Conservation (phyloP, 1,139 yeast species). For the Debaryomycetaceae sp. region DNA sequence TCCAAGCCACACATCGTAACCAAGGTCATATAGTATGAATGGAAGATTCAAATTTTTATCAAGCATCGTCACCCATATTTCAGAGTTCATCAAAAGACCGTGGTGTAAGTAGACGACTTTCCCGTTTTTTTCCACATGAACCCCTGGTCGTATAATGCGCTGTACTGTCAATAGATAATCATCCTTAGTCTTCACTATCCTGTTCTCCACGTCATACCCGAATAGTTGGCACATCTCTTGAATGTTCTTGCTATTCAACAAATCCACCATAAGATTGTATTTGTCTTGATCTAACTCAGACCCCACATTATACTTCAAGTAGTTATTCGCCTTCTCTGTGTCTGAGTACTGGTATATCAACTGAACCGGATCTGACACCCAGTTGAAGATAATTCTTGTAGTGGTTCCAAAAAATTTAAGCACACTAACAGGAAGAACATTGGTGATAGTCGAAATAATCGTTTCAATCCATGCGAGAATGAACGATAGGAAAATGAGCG, state of each 20-base stretch:
- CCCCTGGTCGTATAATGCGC: slow-evolving; percentile 17
- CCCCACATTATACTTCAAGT: slow-evolving; percentile 3
- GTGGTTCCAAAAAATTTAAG: slow-evolving; percentile 28
- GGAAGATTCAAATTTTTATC: slow-evolving; percentile 68
- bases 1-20: slow-evolving; percentile 92
- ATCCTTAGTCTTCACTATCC: slow-evolving; percentile 38
- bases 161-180: slow-evolving; percentile 37
- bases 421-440: slow-evolving; percentile 29
- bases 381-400: slow-evolving; percentile 25
- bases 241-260: slow-evolving; percentile 31
- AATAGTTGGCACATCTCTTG: slow-evolving; percentile 35
- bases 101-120: slow-evolving; percentile 81
- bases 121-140: slow-evolving; percentile 18
- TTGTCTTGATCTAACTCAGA: slow-evolving; percentile 16
- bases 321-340: slow-evolving; percentile 6
- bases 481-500: slow-evolving; percentile 32
- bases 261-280: slow-evolving; percentile 28
- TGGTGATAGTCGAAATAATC: slow-evolving; percentile 30
- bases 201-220: slow-evolving; percentile 39
- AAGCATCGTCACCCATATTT: slow-evolving; percentile 78
- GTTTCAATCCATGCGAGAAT: slow-evolving; percentile 42
- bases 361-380: slow-evolving; percentile 29
- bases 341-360: slow-evolving; percentile 15
- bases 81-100: slow-evolving; percentile 88
- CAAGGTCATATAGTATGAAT: slow-evolving; percentile 68